These are phyloP conservation scores for Exophiala mesophila DNA, from an alignment of 2,329 filamentous ascomycete genomes.

Conservation along the genomic window DNA sequence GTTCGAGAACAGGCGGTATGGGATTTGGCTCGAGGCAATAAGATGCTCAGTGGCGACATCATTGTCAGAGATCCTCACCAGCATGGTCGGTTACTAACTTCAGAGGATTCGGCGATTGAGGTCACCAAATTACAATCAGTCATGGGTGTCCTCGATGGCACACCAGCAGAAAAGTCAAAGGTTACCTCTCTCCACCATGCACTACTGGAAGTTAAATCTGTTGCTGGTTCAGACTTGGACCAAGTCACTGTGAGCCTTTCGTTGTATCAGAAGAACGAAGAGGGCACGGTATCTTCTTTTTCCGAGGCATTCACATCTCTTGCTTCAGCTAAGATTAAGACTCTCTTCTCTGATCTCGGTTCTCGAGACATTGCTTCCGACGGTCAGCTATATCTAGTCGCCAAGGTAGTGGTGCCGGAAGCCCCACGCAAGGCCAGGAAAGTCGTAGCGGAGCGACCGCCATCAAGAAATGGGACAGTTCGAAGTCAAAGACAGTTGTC, in stretches of 20 bases:
- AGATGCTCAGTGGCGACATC: slow-evolving; percentile 85
- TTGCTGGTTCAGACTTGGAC: slow-evolving; percentile 71
- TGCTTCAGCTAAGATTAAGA: slow-evolving; percentile 67
- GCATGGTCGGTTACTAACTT: slow-evolving; percentile 79
- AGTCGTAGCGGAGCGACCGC: slow-evolving; percentile 14
- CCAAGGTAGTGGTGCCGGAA: slow-evolving; percentile 66
- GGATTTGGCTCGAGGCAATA: slow-evolving; percentile 92
- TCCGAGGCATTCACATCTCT: slow-evolving; percentile 74
- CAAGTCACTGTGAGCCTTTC: slow-evolving; percentile 72
- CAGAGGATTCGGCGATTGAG: slow-evolving; percentile 87
- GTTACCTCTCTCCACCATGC: slow-evolving; percentile 58
- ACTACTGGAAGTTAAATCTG: slow-evolving; percentile 75
- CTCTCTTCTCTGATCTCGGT: slow-evolving; percentile 81
- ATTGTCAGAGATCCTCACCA: slow-evolving; percentile 87
- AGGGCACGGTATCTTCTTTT: slow-evolving; percentile 59
- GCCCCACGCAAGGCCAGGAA: slow-evolving; percentile 30
- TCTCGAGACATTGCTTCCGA: slow-evolving; percentile 64
- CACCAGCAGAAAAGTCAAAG: slow-evolving; percentile 64
- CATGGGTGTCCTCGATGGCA: slow-evolving; percentile 87
- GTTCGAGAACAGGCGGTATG: slow-evolving; percentile 89
- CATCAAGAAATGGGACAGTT: slow-evolving; percentile 26
- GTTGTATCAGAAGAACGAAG: slow-evolving; percentile 66
- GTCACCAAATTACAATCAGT: slow-evolving; percentile 86
- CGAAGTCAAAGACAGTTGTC: slow-evolving; percentile 20
- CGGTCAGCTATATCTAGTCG: slow-evolving; percentile 70